Evolutionary conservation across 2,329 filamentous ascomycete genomes (phyloP), one percentile per base, ranked within the genome.

Genomic region (Cladophialophora bantiana): DNA sequence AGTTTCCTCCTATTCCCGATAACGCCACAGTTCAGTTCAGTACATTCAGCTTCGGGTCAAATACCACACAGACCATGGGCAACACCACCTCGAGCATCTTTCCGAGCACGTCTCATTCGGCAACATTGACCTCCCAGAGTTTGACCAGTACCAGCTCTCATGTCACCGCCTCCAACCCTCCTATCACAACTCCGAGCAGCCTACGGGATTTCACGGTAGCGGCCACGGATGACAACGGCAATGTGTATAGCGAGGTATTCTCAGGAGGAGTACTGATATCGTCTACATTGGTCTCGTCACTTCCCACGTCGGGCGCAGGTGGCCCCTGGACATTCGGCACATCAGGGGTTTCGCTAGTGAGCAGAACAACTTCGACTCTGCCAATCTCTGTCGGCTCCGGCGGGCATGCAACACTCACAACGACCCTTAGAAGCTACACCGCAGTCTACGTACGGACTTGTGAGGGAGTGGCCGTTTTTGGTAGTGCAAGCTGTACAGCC

Each of bases 1-100:
- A 65, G 13, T 65, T 65, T 31, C 63, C 63, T 15, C 15, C 45
- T 7, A 54, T 61, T n/a, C 15, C 58, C 1, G 38, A 42, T 7
- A 50, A 54, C 20, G 45, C 20, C 6, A 48, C 57, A 7, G 36
- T 10, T 1, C 18, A 50, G 3, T 61, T 61, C 4, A 20, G 31
- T 9, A 53, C 59, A 7, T 38, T 53, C 18, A 50, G 45, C 45
- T 50, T 50, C 55, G n/a, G 15, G 35, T 32, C 40, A 18, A 64
- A 61, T 10, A 13, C 48, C 4, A 61, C 59, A 4, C 42, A 52
- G 42, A 40, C 59, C 18, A 53, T 52, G 48, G 48, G 35, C 20
- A 35, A n/a, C 4, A 61, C 32, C 15, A 35, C 59, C 13, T 52
- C 45, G 9, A 52, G 45, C 20, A 52, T 18, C 7, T 18, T 13